Base-by-base conservation (phyloP, 192 early-diverging fungal species). In the Rhizoclosmatium sp. region DNA sequence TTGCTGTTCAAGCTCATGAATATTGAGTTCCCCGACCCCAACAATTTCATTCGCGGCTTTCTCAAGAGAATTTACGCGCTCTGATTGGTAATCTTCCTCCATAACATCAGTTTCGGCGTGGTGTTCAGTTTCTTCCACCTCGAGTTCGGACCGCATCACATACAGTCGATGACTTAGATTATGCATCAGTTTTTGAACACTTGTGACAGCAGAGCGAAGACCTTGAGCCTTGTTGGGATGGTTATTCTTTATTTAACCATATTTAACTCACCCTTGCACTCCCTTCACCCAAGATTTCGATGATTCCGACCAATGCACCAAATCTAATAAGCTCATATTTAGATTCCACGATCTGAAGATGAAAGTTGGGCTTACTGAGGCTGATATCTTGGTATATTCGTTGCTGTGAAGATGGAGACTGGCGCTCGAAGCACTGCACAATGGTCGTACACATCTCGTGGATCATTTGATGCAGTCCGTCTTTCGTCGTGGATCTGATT, bases 121-220 rank as follows among this genome's bases (percentile, higher is more conserved):
- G 3, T 47, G 12, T 69, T 47, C 41, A 47, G 7, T 47, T 4
- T 14, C 40, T 12, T 58, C 51, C 23, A n/a, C 9, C 47, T 49
- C 49, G 23, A 9, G 47, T 40, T 75, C 72, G 14, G 58, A 75
- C 62, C 59, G 9, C 83, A 84, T 79, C 1, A 88, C 51, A 65
- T 88, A 87, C 16, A 87, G 39, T 59, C 82, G 47, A 45, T 87
- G 86, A 3, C 47, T 71, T 10, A 85, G 83, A 62, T 83, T 84
- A 2, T 65, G 42, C 4, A 73, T 70, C 39, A 88, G 72, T 47
- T 85, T 84, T 19, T 67, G 7, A 59, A 78, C 42, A 45, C 81
- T 81, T 44, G 87, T 88, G 42, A 88, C 80, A 3, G 87, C 81
- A 2, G 51, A 48, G 4, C 82, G 81, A 47, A 88, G 73, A 12